phyloP scores from a whole-genome alignment of 2,329 filamentous ascomycete species.

The Pseudonectria foliicola region DNA sequence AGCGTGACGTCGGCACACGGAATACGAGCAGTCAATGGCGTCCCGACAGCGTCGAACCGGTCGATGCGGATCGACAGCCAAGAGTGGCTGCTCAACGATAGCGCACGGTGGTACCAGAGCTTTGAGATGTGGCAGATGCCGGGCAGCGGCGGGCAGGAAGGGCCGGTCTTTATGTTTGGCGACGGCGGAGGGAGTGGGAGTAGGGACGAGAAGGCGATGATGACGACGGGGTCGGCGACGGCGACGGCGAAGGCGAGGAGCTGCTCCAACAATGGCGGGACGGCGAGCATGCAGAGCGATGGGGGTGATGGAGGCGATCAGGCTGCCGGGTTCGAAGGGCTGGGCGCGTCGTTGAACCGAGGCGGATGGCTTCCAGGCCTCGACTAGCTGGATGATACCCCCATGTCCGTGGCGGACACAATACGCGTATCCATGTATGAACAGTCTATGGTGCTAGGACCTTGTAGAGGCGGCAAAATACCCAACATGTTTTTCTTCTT shows the following conservation, averaged over 20 bases:
- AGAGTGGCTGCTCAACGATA: conserved; percentile 52
- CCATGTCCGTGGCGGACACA: too few species aligned
- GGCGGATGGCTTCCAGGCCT: conserved; percentile 30
- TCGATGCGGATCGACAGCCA: conserved; percentile 39
- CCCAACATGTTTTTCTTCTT: too few species aligned
- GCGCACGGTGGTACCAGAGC: conserved; percentile 51
- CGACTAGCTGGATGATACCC: conserved; percentile 19
- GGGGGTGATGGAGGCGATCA: conserved; percentile 15
- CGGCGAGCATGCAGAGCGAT: conserved; percentile 11
- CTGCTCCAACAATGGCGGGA: conserved; percentile 10
- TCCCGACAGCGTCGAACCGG: conserved; percentile 9
- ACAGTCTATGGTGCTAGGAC: too few species aligned
- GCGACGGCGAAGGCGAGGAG: conserved; percentile 8
- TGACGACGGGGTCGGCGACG: conserved; percentile 8
- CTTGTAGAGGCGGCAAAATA: too few species aligned
- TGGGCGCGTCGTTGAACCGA: conserved; percentile 25
- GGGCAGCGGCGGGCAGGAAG: conserved; percentile 17
- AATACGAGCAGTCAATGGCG: conserved; percentile 16
- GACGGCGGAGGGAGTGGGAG: too few species aligned
- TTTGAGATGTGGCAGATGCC: conserved; percentile 47
- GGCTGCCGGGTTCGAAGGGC: conserved; percentile 23
- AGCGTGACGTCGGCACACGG: conserved; percentile 6
- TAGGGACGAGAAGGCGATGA: too few species aligned
- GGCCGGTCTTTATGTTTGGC: conserved; percentile 24
- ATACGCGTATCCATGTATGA: too few species aligned